Evolutionary conservation across 148 eudicot species (phyloP).

Genomic region (Amaranthus cruentus): DNA sequence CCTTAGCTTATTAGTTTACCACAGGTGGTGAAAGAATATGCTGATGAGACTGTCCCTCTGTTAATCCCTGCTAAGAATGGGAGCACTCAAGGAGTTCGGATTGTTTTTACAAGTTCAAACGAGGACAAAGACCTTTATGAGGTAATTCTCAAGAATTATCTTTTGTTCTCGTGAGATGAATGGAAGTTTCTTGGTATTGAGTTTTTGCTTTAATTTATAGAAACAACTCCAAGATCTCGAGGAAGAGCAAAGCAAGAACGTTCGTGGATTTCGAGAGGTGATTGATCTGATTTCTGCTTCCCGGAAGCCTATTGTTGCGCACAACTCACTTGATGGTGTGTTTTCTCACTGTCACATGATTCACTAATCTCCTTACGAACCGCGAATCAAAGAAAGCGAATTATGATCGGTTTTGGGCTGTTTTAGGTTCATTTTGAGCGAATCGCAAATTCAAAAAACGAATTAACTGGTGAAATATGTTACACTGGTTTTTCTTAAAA

Average conservation of each 20-base stretch:
- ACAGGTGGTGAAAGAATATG: conserved; percentile 55
- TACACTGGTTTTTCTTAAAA: too few relatives aligned
- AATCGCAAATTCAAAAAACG: too few relatives aligned
- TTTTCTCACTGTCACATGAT: neutral
- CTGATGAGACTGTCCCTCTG: conserved; percentile 68
- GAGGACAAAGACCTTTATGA: conserved; percentile 64
- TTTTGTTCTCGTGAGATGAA: conserved; percentile 5
- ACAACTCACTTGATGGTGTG: conserved; percentile 79
- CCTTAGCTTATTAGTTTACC: conserved; percentile 13
- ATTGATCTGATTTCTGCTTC: conserved; percentile 82
- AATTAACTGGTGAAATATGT: too few relatives aligned
- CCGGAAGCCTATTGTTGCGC: conserved; percentile 80
- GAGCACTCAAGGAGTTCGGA: conserved; percentile 63
- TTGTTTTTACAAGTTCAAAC: conserved; percentile 72
- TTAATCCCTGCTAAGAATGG: conserved; percentile 54
- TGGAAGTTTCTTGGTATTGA: neutral
- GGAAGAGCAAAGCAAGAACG: conserved; percentile 55
- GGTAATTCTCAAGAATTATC: conserved; percentile 32
- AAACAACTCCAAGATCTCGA: conserved; percentile 57
- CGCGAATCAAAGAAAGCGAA: too few relatives aligned
- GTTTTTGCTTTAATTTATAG: conserved; percentile 25
- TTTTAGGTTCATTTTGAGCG: too few relatives aligned
- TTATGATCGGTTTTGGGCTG: too few relatives aligned
- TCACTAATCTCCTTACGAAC: too few relatives aligned
- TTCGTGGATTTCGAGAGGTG: conserved; percentile 94